These are phyloP conservation scores for Metschnikowia drakensbergensis DNA, from an alignment of 805 yeast species.

Conservation along the genomic window DNA sequence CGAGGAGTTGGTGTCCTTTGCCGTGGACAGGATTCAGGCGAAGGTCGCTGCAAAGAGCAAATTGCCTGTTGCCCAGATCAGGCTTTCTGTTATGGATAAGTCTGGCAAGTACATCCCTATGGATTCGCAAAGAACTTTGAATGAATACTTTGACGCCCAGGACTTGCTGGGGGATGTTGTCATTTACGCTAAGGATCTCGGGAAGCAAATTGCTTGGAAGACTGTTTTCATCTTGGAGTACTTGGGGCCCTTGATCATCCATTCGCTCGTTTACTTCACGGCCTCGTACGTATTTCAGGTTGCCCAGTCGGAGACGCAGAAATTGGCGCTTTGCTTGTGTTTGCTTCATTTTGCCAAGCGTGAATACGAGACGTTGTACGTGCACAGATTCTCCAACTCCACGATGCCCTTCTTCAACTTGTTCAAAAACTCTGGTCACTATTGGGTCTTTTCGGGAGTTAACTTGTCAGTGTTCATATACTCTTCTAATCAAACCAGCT, in stretches of 20 bases:
- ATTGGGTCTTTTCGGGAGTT: constrained; percentile 87
- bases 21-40: constrained; percentile 41
- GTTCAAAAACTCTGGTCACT: constrained; percentile 86
- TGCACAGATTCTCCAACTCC: constrained; percentile 80
- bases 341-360: constrained; percentile 80
- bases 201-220: constrained; percentile 91
- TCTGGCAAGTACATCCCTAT: constrained; percentile 41
- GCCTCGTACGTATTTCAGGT: constrained; percentile 14
- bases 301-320: constrained; percentile 46
- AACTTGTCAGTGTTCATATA: constrained; percentile 49
- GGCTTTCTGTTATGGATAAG: constrained; percentile 23
- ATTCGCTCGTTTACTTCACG: constrained; percentile 56
- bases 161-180: constrained; percentile 39
- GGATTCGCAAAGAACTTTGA: constrained; percentile 36
- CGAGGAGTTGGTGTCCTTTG: constrained; percentile 29
- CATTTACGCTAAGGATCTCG: constrained; percentile 78
- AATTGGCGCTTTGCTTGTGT: constrained; percentile 50
- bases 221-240: constrained; percentile 87
- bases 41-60: constrained; percentile 44
- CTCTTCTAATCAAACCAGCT: constrained; percentile 17
- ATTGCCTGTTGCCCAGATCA: constrained; percentile 30
- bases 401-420: constrained; percentile 91
- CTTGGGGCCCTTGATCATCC: constrained; percentile 82
- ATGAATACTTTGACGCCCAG: constrained; percentile 37
- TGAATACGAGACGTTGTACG: constrained; percentile 78